Base-by-base conservation (phyloP, 805 yeast species). In the Wickerhamomyces strasburgensis region DNA sequence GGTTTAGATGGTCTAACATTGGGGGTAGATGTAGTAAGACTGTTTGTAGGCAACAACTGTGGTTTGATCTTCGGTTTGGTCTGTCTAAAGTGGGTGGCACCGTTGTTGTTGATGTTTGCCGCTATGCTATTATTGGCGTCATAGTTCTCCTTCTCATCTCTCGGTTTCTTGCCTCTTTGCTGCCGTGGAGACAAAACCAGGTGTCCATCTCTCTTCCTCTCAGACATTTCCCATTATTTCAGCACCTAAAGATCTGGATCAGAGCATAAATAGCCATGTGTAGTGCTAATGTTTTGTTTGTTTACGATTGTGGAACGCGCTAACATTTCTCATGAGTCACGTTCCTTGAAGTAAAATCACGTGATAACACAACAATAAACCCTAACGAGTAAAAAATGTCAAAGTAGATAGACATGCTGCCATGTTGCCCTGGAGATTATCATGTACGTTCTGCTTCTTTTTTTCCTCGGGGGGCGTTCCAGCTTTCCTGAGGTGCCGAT, bases 381-480 rank as follows among this genome's bases (percentile, higher is more conserved):
- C n/a, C n/a, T n/a, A n/a, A n/a, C n/a, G n/a, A n/a, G n/a, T n/a
- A n/a, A n/a, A n/a, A n/a, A n/a, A n/a, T n/a, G n/a, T n/a, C n/a
- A n/a, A n/a, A n/a, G n/a, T n/a, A n/a, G n/a, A n/a, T n/a, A n/a
- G n/a, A n/a, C n/a, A n/a, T n/a, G n/a, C 25, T 21, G 25, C 25
- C 11, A 8, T 11, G 38, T 35, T 35, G 38, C 31, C 34, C 24
- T 35, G 34, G 38, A n/a, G 34, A 35, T 35, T 35, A 35, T 35
- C 38, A 24, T 6, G 23, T 15, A 13, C 19, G 6, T 31, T 24
- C 26, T 31, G 25, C 11, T 21, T 21, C 11, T 21, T 21, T 21
- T 11, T 21, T 21, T 21, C 25, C 25, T 21, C 11, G 25, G 10
- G 25, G 25, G 10, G 10, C 25, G 11, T n/a, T n/a, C n/a, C n/a